Percentiles rank a stretch among this genome's conserved stretches.
Evolutionary conservation across 1,139 yeast genomes (phyloP).

Genomic region (Kazachstania sp.): DNA sequence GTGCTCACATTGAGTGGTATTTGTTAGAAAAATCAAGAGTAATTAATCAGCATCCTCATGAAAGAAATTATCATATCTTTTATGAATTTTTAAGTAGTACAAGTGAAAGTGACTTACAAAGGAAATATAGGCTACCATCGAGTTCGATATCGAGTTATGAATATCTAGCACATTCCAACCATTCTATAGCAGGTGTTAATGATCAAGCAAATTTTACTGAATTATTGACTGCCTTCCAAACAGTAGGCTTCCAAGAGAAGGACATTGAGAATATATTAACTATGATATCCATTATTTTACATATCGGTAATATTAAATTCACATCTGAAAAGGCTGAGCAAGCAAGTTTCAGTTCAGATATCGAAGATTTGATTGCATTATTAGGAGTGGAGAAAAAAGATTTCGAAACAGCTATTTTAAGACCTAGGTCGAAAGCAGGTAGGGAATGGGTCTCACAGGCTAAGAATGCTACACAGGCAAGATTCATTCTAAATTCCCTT

Average conservation of each 20-base stretch:
- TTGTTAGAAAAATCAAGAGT: constrained; percentile 90
- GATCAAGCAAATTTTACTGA: constrained; percentile 60
- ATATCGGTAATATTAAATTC: constrained; percentile 77
- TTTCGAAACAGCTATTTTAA: constrained; percentile 52
- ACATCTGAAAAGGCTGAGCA: constrained; percentile 68
- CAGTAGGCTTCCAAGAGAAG: constrained; percentile 56
- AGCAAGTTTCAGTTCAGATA: constrained; percentile 60
- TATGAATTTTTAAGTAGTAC: constrained; percentile 78
- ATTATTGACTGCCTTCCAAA: constrained; percentile 57
- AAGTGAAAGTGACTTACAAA: constrained; percentile 37
- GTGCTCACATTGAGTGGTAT: constrained; percentile 94
- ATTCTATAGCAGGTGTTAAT: constrained; percentile 58
- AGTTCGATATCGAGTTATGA: constrained; percentile 33
- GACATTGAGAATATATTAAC: constrained; percentile 57
- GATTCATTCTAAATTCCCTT: constrained; percentile 74
- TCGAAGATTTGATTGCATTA: constrained; percentile 48
- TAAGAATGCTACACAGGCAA: constrained; percentile 72
- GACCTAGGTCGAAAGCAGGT: constrained; percentile 89
- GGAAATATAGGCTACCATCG: constrained; percentile 39
- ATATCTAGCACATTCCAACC: constrained; percentile 52
- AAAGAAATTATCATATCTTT: constrained; percentile 87
- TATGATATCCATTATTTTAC: constrained; percentile 68
- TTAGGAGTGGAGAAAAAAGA: constrained; percentile 55
- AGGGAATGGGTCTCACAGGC: constrained; percentile 77
- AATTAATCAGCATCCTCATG: constrained; percentile 63